These are phyloP conservation scores for Aegilops umbellulata DNA, from an alignment of 176 grass and related monocot species.

Conservation along the genomic window DNA sequence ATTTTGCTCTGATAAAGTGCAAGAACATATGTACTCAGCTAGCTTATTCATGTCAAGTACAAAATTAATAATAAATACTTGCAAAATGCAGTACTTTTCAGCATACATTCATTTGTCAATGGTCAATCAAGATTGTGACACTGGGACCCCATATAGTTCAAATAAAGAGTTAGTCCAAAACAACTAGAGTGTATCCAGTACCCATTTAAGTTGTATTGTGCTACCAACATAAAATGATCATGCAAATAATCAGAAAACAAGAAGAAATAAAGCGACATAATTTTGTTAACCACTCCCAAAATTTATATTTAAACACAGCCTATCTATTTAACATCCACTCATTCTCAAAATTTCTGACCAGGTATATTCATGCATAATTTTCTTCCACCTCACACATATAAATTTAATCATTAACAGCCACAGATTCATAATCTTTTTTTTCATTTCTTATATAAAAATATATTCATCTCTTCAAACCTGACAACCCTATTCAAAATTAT, in stretches of 20 bases:
- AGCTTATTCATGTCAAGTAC: neutral
- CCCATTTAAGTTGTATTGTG: neutral
- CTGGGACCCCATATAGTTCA: neutral
- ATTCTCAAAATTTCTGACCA: constrained; percentile 12
- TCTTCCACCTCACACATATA: neutral
- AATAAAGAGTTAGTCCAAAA: neutral
- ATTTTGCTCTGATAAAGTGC: constrained; percentile 70
- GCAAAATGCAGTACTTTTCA: neutral
- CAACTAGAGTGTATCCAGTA: neutral
- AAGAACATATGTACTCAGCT: neutral
- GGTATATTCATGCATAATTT: neutral
- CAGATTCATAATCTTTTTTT: neutral
- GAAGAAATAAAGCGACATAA: neutral
- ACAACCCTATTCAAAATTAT: neutral
- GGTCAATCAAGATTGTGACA: neutral
- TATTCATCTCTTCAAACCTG: neutral
- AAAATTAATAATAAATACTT: constrained; percentile 3
- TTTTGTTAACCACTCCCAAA: neutral
- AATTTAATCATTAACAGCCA: neutral
- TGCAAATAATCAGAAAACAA: neutral
- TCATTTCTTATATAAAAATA: neutral
- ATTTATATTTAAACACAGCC: neutral
- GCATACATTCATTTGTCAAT: neutral
- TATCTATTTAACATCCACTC: neutral
- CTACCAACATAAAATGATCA: constrained; percentile 16